phyloP scores from a whole-genome alignment of 768 basidiomycete genomes.

The Psilocybe azurescens region DNA sequence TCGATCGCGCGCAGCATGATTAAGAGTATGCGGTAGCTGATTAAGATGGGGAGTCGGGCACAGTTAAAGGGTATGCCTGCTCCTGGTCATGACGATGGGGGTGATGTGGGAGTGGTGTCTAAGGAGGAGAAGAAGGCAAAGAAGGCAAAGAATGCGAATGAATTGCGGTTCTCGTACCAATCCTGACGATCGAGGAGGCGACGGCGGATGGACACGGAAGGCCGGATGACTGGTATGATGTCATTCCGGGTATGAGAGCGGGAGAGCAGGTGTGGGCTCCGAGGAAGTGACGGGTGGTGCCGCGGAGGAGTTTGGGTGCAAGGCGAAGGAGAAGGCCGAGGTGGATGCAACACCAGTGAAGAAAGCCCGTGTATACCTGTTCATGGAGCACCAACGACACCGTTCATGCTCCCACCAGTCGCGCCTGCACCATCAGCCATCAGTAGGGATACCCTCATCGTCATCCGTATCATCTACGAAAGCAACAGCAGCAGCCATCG shows the following conservation, averaged over 20 bases:
- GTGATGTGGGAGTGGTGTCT: conserved; percentile 18
- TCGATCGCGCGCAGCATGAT: conserved; percentile 58
- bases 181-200: conserved; percentile 55
- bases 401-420: conserved; percentile 7
- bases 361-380: conserved; percentile 55
- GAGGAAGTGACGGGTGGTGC: too few relatives aligned
- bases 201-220: conserved; percentile 55
- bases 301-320: too few relatives aligned
- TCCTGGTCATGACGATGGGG: conserved; percentile 21
- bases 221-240: conserved; percentile 18
- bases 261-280: conserved; percentile 12
- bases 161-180: conserved; percentile 29
- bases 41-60: conserved; percentile 76
- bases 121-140: too few relatives aligned
- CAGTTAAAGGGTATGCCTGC: conserved; percentile 47
- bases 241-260: conserved; percentile 14
- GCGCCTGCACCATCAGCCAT: conserved; percentile 8
- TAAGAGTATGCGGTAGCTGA: conserved; percentile 73
- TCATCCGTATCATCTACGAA: not conserved
- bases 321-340: conserved; percentile 19
- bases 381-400: conserved; percentile 59
- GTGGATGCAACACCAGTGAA: conserved; percentile 46
- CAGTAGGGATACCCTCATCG: not conserved
- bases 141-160: not conserved
- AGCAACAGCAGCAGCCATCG: not conserved